Base-by-base conservation (phyloP, 768 basidiomycete genomes). In the Peribolospora kevripleyi region DNA sequence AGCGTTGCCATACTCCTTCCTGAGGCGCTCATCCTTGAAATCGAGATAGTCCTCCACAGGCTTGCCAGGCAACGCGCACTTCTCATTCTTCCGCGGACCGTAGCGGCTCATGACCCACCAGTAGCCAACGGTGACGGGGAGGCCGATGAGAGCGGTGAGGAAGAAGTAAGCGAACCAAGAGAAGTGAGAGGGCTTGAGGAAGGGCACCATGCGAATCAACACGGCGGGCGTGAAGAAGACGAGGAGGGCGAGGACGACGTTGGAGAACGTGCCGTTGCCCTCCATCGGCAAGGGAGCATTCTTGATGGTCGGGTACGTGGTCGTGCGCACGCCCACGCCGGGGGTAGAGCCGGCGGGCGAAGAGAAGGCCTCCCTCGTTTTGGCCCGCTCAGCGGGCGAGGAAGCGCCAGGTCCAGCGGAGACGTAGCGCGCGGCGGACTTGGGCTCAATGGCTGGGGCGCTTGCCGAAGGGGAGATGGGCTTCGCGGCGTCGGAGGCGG, bases 11-110 rank as follows among this genome's bases (percentile, higher is more conserved):
- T 90, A 97, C 57, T 77, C 72, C 40, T 74, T 72, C 71, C 78
- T 83, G 65, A 97, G 75, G 57, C 79, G 81, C 0, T 71, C 68
- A 70, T 91, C 86, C 57, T 84, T 80, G 70, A 97, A 81, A 48
- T 79, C 81, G 64, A 97, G 82, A 67, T 97, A 98, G 60, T 82
- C 76, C 61, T 83, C 82, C 57, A 93, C 77, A 62, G 82, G 76
- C 68, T 81, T 83, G 57, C 80, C 80, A 3, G 93, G 90, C 36
- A 95, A 71, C 38, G 70, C 64, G 63, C 88, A 79, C 71, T 88
- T 87, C 60, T 84, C 80, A 69, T 90, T 86, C 67, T 74, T 79
- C 63, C 85, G 74, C 7, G 71, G 64, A 39, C 90, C 88, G 61
- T 82, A 83, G 62, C 73, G 77, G 65, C 83, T 86, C 70, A 82